phyloP scores from a whole-genome alignment of 768 basidiomycete species.

The Auricularia sp. region DNA sequence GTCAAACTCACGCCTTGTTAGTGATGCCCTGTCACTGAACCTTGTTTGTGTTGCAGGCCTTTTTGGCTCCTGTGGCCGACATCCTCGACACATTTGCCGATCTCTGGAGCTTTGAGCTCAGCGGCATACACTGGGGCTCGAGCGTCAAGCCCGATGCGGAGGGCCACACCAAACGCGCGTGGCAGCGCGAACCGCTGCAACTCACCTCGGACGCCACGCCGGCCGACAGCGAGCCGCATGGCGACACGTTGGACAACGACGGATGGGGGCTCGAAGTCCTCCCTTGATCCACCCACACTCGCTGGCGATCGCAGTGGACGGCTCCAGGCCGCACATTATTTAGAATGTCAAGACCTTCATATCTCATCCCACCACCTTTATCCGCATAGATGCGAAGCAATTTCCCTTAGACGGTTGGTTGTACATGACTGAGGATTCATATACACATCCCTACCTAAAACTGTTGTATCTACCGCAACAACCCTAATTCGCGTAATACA shows the following conservation, averaged over 20 bases:
- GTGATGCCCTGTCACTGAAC: constrained; percentile 9
- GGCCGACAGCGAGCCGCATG: neutral
- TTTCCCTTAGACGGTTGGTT: too few species aligned
- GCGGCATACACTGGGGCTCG: constrained; percentile 66
- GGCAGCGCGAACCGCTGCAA: constrained; percentile 1
- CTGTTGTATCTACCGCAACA: too few species aligned
- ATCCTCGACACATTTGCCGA: constrained; percentile 49
- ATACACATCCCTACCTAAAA: too few species aligned
- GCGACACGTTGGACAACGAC: neutral
- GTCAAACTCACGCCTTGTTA: neutral
- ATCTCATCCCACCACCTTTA: too few species aligned
- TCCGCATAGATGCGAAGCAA: too few species aligned
- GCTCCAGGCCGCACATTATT: neutral
- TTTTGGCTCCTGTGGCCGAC: constrained; percentile 51
- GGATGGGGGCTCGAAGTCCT: neutral
- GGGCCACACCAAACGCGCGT: constrained; percentile 4
- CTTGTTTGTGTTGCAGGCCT: constrained; percentile 43
- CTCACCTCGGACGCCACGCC: neutral
- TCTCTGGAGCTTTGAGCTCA: constrained; percentile 60
- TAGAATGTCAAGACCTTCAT: too few species aligned
- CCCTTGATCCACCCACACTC: neutral
- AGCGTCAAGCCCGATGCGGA: constrained; percentile 27
- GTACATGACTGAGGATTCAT: too few species aligned
- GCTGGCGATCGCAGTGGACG: neutral
- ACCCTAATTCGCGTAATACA: too few species aligned